These are phyloP conservation scores for Ascochyta rabiei DNA, from an alignment of 2,329 filamentous ascomycete genomes.

Conservation along the genomic window DNA sequence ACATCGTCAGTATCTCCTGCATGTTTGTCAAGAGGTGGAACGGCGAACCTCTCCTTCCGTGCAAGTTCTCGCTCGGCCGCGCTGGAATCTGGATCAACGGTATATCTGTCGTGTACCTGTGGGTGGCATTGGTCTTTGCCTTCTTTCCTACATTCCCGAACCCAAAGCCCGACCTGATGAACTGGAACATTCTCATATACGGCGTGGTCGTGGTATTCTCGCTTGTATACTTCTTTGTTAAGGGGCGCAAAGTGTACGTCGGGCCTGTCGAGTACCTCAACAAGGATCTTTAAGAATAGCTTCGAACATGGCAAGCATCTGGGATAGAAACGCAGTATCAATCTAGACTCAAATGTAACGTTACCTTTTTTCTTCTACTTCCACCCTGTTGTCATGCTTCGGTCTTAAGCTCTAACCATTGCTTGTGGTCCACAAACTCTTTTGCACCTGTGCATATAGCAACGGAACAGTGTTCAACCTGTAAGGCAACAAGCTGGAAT, in stretches of 20 bases:
- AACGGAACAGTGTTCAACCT: too few species aligned
- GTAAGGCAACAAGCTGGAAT: too few species aligned
- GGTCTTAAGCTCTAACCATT: too few species aligned
- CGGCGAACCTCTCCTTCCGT: slow-evolving; percentile 50
- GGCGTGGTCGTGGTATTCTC: slow-evolving; percentile 53
- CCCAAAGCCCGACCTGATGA: slow-evolving; percentile 49
- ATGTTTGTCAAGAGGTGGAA: slow-evolving; percentile 53
- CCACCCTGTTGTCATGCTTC: too few species aligned
- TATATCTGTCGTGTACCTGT: slow-evolving; percentile 48
- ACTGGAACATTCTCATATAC: slow-evolving; percentile 57
- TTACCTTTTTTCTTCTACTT: too few species aligned
- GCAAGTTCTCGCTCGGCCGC: slow-evolving; percentile 54
- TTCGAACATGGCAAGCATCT: neutral
- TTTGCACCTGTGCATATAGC: too few species aligned
- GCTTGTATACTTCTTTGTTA: slow-evolving; percentile 47
- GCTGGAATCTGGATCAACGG: slow-evolving; percentile 54
- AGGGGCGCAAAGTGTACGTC: slow-evolving; percentile 50
- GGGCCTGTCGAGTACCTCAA: slow-evolving; percentile 40
- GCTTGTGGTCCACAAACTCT: too few species aligned
- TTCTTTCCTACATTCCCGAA: slow-evolving; percentile 51
- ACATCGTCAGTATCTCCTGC: slow-evolving; percentile 54
- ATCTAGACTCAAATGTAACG: too few species aligned
- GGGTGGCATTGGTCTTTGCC: slow-evolving; percentile 50
- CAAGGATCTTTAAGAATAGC: slow-evolving; percentile 7
- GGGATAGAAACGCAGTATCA: neutral